These are phyloP conservation scores for Xerocomellus intermedius DNA, from an alignment of 768 basidiomycete genomes.

Conservation along the genomic window DNA sequence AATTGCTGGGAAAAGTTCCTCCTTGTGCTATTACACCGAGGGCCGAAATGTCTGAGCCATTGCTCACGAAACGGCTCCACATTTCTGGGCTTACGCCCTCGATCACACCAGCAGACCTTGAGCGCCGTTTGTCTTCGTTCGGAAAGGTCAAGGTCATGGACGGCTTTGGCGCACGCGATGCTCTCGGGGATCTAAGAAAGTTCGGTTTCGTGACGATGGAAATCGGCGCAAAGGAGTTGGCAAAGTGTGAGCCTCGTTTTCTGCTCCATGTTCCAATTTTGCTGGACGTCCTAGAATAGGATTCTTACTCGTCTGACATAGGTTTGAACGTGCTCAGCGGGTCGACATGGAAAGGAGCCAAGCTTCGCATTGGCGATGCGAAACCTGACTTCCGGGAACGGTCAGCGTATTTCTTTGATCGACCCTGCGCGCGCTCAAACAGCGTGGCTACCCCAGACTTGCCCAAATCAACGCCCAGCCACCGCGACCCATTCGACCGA, in stretches of 20 bases:
- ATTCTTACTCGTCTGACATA: slow-evolving; percentile 28
- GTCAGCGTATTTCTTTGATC: slow-evolving; percentile 33
- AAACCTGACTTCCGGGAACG: slow-evolving; percentile 68
- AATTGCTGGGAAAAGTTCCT: slow-evolving; percentile 37
- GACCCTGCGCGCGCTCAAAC: background rate
- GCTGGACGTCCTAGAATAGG: background rate
- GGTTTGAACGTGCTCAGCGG: slow-evolving; percentile 78
- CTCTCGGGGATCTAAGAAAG: slow-evolving; percentile 61
- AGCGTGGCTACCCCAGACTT: background rate
- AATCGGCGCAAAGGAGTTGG: slow-evolving; percentile 43
- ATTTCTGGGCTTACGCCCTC: slow-evolving; percentile 74
- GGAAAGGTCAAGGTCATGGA: slow-evolving; percentile 68
- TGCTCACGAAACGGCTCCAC: slow-evolving; percentile 60
- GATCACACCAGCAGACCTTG: slow-evolving; percentile 57
- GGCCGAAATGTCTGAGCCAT: slow-evolving; percentile 15
- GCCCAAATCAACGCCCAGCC: slow-evolving; percentile 18
- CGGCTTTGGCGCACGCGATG: slow-evolving; percentile 65
- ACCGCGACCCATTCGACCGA: slow-evolving; percentile 37
- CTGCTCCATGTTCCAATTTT: background rate
- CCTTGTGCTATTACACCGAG: background rate
- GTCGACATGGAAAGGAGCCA: slow-evolving; percentile 86
- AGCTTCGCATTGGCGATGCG: slow-evolving; percentile 80
- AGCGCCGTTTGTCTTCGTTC: slow-evolving; percentile 57
- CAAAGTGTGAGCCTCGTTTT: slow-evolving; percentile 53
- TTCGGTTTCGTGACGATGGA: slow-evolving; percentile 73